A percentile compares a stretch with the other conserved stretches of the same genome.
phyloP scores from a whole-genome alignment of 257 asterid genomes.

The Coffea canephora region DNA sequence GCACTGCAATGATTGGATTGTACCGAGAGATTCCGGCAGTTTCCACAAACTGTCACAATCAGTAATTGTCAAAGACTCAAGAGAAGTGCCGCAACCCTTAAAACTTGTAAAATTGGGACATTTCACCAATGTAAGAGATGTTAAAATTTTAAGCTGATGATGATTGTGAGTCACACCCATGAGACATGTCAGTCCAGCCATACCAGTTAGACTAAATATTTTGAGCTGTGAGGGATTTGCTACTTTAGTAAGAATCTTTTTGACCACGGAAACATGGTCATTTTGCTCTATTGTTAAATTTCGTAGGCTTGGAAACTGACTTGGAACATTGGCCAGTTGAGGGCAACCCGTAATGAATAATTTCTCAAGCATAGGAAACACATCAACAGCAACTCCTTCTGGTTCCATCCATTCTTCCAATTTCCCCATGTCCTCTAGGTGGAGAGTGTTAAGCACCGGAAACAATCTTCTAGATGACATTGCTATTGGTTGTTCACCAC shows the following conservation, averaged over 20 bases:
- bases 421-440: background rate
- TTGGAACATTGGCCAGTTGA: background rate
- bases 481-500: too few relatives aligned
- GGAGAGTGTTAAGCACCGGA: conserved; percentile 17
- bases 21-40: background rate
- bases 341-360: background rate
- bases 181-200: too few relatives aligned
- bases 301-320: background rate
- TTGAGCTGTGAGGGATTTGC: background rate
- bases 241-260: background rate
- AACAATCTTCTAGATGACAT: background rate
- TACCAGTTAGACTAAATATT: too few relatives aligned
- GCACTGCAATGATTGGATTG: background rate
- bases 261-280: background rate
- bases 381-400: too few relatives aligned
- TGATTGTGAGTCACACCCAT: too few relatives aligned
- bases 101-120: background rate
- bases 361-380: too few relatives aligned
- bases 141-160: too few relatives aligned
- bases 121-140: background rate
- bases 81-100: background rate
- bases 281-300: background rate
- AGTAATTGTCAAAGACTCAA: background rate
- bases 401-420: too few relatives aligned
- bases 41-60: background rate